A percentile compares a stretch with the other conserved stretches of the same genome.
These are phyloP conservation scores for Lentinula boryana DNA, from an alignment of 768 basidiomycete species.

Conservation along the genomic window DNA sequence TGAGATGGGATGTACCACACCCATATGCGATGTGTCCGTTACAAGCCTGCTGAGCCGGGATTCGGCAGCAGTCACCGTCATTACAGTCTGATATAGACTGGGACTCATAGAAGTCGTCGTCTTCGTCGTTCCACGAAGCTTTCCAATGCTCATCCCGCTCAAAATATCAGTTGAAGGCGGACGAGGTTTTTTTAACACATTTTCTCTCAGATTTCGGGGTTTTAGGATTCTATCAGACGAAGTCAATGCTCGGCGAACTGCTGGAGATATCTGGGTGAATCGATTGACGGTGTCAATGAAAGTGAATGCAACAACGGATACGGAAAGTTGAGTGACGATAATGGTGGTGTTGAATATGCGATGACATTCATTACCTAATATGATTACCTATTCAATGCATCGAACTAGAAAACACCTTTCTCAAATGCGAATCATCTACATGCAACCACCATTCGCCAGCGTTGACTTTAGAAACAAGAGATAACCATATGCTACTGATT, in stretches of 20 bases:
- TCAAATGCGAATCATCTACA: no score
- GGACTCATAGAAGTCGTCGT: background rate
- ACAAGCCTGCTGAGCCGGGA: slow-evolving; percentile 29
- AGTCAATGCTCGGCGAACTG: slow-evolving; percentile 16
- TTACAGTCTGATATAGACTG: background rate
- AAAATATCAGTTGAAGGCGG: slow-evolving; percentile 64
- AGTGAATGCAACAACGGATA: background rate
- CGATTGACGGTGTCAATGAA: background rate
- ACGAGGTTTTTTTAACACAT: slow-evolving; percentile 74
- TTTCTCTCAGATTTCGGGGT: slow-evolving; percentile 56
- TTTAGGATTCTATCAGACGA: slow-evolving; percentile 71
- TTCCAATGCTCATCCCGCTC: slow-evolving; percentile 1
- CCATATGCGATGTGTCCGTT: slow-evolving; percentile 80
- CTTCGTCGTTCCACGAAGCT: background rate
- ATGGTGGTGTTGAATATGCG: no score
- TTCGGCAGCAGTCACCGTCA: slow-evolving; percentile 38
- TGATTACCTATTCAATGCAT: no score
- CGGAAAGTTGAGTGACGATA: background rate
- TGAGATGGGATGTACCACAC: slow-evolving; percentile 87
- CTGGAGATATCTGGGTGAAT: background rate
- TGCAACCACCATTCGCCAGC: no score
- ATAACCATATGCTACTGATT: no score
- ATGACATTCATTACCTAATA: no score
- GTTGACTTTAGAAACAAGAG: no score
- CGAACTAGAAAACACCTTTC: no score